Evolutionary conservation across 2,329 filamentous ascomycete genomes (phyloP).

Genomic region (Fusarium zealandicum): DNA sequence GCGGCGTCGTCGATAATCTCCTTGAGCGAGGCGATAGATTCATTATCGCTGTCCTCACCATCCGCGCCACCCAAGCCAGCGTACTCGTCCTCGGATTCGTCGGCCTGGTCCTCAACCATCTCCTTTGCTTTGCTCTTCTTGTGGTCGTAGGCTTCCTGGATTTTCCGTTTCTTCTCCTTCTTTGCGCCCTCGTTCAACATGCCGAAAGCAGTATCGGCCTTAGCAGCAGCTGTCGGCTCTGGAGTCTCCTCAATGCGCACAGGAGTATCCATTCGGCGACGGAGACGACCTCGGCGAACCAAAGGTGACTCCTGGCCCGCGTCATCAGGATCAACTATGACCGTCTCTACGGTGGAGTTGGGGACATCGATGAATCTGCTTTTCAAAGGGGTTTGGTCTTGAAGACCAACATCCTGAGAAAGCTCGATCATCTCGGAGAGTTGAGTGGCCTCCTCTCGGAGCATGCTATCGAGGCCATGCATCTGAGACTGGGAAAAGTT

Average conservation of each 20-base stretch:
- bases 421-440: conserved; percentile 74
- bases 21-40: conserved; percentile 72
- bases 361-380: conserved; percentile 70
- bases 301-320: conserved; percentile 69
- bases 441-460: conserved; percentile 63
- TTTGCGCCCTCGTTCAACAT: conserved; percentile 72
- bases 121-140: conserved; percentile 87
- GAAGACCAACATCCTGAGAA: conserved; percentile 83
- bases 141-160: conserved; percentile 72
- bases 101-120: conserved; percentile 91
- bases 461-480: conserved; percentile 64
- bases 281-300: conserved; percentile 64
- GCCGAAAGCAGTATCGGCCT: conserved; percentile 64
- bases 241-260: conserved; percentile 32
- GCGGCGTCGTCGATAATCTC: conserved; percentile 91
- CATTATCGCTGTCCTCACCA: conserved; percentile 84
- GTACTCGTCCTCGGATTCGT: conserved; percentile 98
- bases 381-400: conserved; percentile 74
- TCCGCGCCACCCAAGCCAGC: conserved; percentile 89
- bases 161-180: conserved; percentile 60
- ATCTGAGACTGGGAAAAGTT: conserved; percentile 68
- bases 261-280: conserved; percentile 50
- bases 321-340: conserved; percentile 55
- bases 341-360: conserved; percentile 74
- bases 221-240: conserved; percentile 24